Evolutionary conservation across 352 stramenopile species (phyloP), one percentile per base, ranked within the genome.

Genomic region (Pythium sukuiense): DNA sequence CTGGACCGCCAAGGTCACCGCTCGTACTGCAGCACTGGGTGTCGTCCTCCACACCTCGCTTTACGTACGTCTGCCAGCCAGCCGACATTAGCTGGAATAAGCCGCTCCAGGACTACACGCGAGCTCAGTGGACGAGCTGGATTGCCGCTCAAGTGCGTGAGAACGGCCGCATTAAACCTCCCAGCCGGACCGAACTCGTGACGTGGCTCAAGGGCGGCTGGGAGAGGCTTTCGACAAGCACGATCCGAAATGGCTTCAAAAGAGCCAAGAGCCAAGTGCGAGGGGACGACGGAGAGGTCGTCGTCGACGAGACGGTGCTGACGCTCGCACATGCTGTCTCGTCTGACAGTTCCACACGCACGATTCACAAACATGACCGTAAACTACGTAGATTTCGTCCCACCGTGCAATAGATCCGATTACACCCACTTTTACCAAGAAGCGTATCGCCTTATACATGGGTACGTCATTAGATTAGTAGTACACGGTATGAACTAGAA

Each of bases 71-170:
- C 20, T 69, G 55, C 20, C 62, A 69, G 18, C 62, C 43, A 3
- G 62, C 62, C 24, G 54, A 69, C 27, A 46, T 69, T 0, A 26
- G 43, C 2, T 59, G 61, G 53, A 67, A 61, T 20, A 56, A 57
- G 16, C 53, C 53, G 12, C 41, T 67, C 7, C 61, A 67, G 33
- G 61, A 67, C 39, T 50, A 41, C 6, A 29, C 55, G 14, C 20
- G 50, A 2, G 14, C 50, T 1, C 50, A 37, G 5, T 67, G 60
- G 49, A 46, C 55, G 18, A 27, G 12, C 5, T 37, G 33, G 30
- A 39, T 65, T n/a, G 18, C 9, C 2, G n/a, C 3, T 12, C n/a
- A 43, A 7, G 20, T 65, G 30, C 4, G 18, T 1, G 18, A n/a
- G 11, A 14, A 35, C 2, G 14, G 41, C 29, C 45, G 46, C 3